These are phyloP conservation scores for Neopestalotiopsis clavispora DNA, from an alignment of 2,329 filamentous ascomycete species.

Conservation along the genomic window DNA sequence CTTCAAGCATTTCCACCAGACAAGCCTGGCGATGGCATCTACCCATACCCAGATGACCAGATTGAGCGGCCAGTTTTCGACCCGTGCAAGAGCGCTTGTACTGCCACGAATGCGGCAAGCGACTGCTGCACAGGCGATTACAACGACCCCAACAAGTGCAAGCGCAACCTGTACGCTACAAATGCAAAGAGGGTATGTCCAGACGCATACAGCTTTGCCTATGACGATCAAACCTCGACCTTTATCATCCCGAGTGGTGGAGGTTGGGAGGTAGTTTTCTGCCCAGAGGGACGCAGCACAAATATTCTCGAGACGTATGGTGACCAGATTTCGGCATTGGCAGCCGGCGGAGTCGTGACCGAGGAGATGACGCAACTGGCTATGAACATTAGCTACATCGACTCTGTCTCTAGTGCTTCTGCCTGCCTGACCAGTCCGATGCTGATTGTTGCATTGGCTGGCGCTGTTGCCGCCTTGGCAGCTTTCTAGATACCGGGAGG, in stretches of 20 bases:
- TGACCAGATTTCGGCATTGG: constrained; percentile 53
- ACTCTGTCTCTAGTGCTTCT: constrained; percentile 23
- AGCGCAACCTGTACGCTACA: constrained; percentile 70
- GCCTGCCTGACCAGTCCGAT: constrained; percentile 16
- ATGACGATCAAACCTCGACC: constrained; percentile 62
- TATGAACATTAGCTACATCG: constrained; percentile 42
- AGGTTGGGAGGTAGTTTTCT: constrained; percentile 81
- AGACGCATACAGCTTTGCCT: constrained; percentile 82
- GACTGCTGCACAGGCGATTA: constrained; percentile 80
- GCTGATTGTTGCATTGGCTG: constrained; percentile 5
- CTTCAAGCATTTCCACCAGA: constrained; percentile 70
- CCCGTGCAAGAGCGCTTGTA: constrained; percentile 79
- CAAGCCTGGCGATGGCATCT: constrained; percentile 76
- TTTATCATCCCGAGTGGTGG: constrained; percentile 70
- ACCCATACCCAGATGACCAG: constrained; percentile 79
- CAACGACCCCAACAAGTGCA: constrained; percentile 65
- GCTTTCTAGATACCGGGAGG: background rate
- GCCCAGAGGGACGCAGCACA: constrained; percentile 66
- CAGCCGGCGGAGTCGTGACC: constrained; percentile 44
- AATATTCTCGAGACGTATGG: constrained; percentile 61
- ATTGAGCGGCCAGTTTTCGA: constrained; percentile 74
- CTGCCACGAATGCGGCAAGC: constrained; percentile 66
- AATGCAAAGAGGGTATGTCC: constrained; percentile 78
- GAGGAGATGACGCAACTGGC: constrained; percentile 37
- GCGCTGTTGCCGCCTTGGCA: background rate